These are phyloP conservation scores for Raphanus raphanistrum DNA, from an alignment of 345 rosid species.

Conservation along the genomic window DNA sequence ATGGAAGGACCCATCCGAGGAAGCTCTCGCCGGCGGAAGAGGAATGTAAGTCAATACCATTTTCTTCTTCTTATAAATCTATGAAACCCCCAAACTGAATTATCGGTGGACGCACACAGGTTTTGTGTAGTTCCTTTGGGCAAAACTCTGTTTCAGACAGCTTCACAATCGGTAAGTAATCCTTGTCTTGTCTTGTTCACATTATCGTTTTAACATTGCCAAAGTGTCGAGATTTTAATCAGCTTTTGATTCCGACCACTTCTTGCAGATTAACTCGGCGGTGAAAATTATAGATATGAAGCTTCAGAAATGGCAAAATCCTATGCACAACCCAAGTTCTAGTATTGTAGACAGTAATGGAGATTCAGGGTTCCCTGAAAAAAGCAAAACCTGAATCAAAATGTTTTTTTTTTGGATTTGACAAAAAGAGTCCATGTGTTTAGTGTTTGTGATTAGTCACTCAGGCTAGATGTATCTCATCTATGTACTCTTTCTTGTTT, in stretches of 20 bases:
- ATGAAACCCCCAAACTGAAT: not conserved
- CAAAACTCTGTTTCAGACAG: conserved; percentile 42
- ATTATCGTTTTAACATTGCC: not conserved
- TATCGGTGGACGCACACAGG: conserved; percentile 36
- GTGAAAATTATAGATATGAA: conserved; percentile 14
- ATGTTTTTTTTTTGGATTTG: not conserved
- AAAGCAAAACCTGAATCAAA: not conserved
- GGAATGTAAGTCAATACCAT: conserved; percentile 53
- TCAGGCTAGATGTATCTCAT: not conserved
- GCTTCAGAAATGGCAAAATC: conserved; percentile 24
- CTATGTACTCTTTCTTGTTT: not conserved
- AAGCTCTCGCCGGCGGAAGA: conserved; percentile 72
- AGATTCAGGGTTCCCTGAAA: not conserved
- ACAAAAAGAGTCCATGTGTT: not conserved
- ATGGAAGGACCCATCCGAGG: conserved; percentile 74
- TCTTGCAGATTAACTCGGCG: conserved; percentile 26
- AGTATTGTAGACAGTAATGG: not conserved
- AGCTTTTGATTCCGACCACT: not conserved
- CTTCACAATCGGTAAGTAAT: conserved; percentile 54
- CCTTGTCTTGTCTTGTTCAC: not conserved
- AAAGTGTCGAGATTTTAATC: not conserved
- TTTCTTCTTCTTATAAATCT: not conserved
- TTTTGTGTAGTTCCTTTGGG: conserved; percentile 66
- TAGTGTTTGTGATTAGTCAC: not conserved
- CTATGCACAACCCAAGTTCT: conserved; percentile 14